These are phyloP conservation scores for Euryodendron excelsum DNA, from an alignment of 148 eudicot species.

Conservation along the genomic window DNA sequence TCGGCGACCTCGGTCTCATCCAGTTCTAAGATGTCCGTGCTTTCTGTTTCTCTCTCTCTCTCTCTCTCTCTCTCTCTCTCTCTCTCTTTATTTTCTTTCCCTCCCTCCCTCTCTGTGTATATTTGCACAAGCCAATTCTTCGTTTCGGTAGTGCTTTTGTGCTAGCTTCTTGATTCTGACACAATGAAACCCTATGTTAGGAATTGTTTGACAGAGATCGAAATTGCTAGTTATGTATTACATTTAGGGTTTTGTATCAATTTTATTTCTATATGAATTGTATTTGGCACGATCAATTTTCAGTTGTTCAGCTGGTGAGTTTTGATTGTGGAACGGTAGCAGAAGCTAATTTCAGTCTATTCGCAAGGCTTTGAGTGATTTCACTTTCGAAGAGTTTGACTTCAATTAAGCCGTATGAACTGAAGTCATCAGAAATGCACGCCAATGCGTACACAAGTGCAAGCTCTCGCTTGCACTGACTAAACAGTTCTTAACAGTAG, in stretches of 20 bases:
- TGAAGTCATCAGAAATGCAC: too few relatives aligned
- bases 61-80: constrained; percentile 11
- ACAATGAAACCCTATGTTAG: neutral
- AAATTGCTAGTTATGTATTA: neutral
- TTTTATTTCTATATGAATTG: neutral
- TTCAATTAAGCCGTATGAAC: neutral
- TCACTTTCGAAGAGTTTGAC: neutral
- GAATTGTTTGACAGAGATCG: constrained; percentile 2
- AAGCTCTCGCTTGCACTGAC: too few relatives aligned
- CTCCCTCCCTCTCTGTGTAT: neutral
- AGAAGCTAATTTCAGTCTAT: neutral
- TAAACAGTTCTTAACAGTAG: too few relatives aligned
- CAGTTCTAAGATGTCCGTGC: constrained; percentile 58
- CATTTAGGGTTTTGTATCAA: neutral
- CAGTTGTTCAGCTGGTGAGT: neutral
- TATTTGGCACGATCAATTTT: neutral
- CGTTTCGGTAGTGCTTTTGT: neutral
- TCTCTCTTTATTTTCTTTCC: neutral
- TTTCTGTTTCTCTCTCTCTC: constrained; percentile 1
- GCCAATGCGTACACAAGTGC: too few relatives aligned
- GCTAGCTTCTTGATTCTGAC: neutral
- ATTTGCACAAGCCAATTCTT: neutral
- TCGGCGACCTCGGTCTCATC: constrained; percentile 54
- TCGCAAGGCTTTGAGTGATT: neutral
- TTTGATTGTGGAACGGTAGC: neutral